Percentiles rank a stretch among this genome's conserved stretches.
Conservation (phyloP, 208 protist genomes). For the Crithidia expoeki region DNA sequence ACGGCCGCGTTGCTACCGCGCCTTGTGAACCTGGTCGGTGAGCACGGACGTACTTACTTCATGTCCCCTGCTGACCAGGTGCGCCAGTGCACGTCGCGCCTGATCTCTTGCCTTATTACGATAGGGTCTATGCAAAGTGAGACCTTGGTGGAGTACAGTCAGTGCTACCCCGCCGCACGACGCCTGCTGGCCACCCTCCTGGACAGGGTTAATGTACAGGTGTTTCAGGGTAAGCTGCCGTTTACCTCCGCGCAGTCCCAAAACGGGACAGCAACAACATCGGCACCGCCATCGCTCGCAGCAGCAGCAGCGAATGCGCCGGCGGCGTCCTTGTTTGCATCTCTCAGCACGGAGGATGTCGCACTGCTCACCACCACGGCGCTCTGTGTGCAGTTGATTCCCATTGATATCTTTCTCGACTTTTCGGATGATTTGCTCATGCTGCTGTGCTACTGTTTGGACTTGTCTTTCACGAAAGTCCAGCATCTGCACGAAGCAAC, state of each 20-base stretch:
- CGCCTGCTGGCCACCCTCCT: conserved; percentile 18
- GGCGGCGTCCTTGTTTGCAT: neutral
- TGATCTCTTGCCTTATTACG: conserved; percentile 25
- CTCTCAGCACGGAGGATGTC: conserved; percentile 9
- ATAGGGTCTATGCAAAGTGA: conserved; percentile 30
- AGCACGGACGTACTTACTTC: conserved; percentile 31
- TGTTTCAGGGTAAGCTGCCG: conserved; percentile 21
- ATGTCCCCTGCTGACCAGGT: conserved; percentile 25
- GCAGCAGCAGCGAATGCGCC: neutral
- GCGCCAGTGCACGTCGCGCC: conserved; percentile 11
- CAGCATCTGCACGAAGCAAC: conserved; percentile 43
- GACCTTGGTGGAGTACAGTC: neutral
- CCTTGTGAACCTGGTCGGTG: conserved; percentile 28
- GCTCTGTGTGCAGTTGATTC: conserved; percentile 6
- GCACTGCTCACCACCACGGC: conserved; percentile 26
- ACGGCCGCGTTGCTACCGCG: conserved; percentile 16
- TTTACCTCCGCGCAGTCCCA: neutral
- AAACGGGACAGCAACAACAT: neutral
- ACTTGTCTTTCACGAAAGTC: conserved; percentile 55
- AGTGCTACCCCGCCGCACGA: conserved; percentile 15
- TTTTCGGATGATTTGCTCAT: conserved; percentile 13
- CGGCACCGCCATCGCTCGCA: neutral
- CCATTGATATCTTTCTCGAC: conserved; percentile 11
- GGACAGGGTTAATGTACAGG: conserved; percentile 7
- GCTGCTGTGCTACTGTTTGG: conserved; percentile 43